Evolutionary conservation across 2,329 filamentous ascomycete genomes (phyloP).

Genomic region (Grosmannia huntii): DNA sequence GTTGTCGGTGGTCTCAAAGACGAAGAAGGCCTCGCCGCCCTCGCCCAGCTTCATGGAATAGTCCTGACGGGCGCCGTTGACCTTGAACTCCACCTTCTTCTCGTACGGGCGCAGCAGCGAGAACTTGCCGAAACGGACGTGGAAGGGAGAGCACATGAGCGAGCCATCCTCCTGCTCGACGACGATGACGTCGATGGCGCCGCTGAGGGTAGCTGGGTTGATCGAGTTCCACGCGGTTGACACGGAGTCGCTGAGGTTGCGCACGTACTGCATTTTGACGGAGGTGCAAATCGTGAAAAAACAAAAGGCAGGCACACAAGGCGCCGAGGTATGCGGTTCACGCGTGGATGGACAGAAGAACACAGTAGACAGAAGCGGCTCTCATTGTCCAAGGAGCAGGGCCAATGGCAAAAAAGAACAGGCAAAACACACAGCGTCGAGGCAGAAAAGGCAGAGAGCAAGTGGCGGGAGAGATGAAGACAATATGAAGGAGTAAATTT

Average conservation of each 20-base stretch:
- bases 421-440: neutral
- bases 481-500: neutral
- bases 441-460: neutral
- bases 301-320: neutral
- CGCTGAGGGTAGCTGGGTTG: constrained; percentile 92
- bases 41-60: constrained; percentile 98
- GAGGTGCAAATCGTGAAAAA: neutral
- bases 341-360: neutral
- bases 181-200: constrained; percentile 97
- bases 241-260: constrained; percentile 87
- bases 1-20: constrained; percentile 86
- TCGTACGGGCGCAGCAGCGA: constrained; percentile 87
- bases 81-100: constrained; percentile 96
- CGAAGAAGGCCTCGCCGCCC: constrained; percentile 95
- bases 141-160: constrained; percentile 88
- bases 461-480: neutral
- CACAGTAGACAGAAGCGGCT: neutral
- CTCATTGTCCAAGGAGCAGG: neutral
- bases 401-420: neutral
- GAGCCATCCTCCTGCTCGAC: constrained; percentile 89
- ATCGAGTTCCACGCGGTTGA: constrained; percentile 99
- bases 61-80: constrained; percentile 83
- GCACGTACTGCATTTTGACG: constrained; percentile 83
- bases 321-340: neutral
- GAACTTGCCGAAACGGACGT: constrained; percentile 98